Percentiles rank a stretch among this genome's conserved stretches.
Evolutionary conservation across 352 stramenopile species (phyloP).

Genomic region (Pythium plurisporium): DNA sequence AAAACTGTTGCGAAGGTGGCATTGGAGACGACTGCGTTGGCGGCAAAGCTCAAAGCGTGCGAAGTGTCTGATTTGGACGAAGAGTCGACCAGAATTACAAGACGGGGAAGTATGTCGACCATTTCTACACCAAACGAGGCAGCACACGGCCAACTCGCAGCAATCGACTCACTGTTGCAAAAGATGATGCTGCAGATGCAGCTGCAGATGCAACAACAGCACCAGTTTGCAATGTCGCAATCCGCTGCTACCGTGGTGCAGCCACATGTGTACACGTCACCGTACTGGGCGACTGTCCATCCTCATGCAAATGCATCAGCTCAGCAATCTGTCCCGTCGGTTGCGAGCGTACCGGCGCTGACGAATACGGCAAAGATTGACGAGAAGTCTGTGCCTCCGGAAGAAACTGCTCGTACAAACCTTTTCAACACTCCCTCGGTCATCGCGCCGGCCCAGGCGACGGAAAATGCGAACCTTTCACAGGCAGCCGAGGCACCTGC

Average conservation of each 20-base stretch:
- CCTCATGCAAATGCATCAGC: not conserved
- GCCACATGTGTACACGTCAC: not conserved
- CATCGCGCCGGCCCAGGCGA: not conserved
- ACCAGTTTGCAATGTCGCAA: slow-evolving; percentile 14
- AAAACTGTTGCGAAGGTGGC: not conserved
- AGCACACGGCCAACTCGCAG: slow-evolving; percentile 21
- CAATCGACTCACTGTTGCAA: slow-evolving; percentile 53
- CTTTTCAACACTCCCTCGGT: not conserved
- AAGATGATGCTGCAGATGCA: slow-evolving; percentile 68
- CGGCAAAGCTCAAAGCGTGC: slow-evolving; percentile 2
- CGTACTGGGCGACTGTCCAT: slow-evolving; percentile 7
- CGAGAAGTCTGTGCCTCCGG: not conserved
- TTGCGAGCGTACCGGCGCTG: not conserved
- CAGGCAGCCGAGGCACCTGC: not conserved
- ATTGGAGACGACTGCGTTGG: not conserved
- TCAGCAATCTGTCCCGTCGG: not conserved
- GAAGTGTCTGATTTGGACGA: not conserved
- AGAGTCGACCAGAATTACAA: not conserved
- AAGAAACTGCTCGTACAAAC: too few relatives aligned
- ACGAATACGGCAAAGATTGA: not conserved
- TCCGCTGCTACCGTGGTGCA: not conserved
- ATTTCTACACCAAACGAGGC: not conserved
- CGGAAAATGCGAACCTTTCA: not conserved
- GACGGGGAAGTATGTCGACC: not conserved
- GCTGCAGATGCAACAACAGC: slow-evolving; percentile 33